Evolutionary conservation across 1,284 basidiomycete species (phyloP).

Genomic region (Rhodotorula sp.): DNA sequence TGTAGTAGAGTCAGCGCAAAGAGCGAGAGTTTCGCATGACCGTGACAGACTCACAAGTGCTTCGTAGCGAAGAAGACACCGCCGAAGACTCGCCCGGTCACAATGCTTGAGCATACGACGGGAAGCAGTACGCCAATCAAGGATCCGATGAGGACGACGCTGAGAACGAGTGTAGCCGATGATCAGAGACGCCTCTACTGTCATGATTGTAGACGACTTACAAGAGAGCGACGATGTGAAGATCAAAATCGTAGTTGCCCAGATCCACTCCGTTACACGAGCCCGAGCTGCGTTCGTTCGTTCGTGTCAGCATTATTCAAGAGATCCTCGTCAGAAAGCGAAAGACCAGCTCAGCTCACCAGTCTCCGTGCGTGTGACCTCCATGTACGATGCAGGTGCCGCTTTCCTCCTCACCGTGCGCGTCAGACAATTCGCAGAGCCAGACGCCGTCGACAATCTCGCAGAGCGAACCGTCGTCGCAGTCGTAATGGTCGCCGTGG

Average conservation of each 20-base stretch:
- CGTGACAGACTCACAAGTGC: constrained; percentile 43
- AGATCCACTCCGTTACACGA: constrained; percentile 39
- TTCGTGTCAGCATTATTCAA: neutral
- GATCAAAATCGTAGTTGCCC: constrained; percentile 48
- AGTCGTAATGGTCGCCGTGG: constrained; percentile 35
- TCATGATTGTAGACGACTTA: too few species aligned
- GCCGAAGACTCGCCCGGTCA: constrained; percentile 16
- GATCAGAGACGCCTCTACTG: too few species aligned
- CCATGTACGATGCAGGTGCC: constrained; percentile 35
- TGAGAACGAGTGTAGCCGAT: too few species aligned
- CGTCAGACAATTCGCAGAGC: constrained; percentile 18
- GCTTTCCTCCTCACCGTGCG: neutral
- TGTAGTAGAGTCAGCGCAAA: too few species aligned
- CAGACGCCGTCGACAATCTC: constrained; percentile 21
- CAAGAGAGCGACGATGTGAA: constrained; percentile 54
- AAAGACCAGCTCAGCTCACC: constrained; percentile 18
- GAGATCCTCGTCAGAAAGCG: too few species aligned
- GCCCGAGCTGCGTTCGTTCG: constrained; percentile 25
- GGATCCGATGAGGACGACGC: constrained; percentile 49
- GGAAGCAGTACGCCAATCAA: constrained; percentile 50
- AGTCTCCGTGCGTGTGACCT: constrained; percentile 51
- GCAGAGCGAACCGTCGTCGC: constrained; percentile 35
- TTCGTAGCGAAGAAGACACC: constrained; percentile 50
- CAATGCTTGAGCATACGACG: constrained; percentile 30
- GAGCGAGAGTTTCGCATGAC: too few species aligned